phyloP scores from a whole-genome alignment of 306 rosid genomes.

The Vigna unguiculata region DNA sequence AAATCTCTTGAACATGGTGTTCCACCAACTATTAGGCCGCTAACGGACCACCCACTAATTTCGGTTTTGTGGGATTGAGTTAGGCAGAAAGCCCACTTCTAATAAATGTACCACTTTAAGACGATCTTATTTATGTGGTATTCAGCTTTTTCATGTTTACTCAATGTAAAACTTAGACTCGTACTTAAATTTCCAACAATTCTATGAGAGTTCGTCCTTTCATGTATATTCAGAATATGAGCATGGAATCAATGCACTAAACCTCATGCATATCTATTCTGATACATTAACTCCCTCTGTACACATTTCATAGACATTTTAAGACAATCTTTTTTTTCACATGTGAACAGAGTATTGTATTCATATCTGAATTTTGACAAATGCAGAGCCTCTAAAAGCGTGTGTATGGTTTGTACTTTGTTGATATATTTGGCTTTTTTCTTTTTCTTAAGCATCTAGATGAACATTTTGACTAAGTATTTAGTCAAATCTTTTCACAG shows the following conservation, averaged over 20 bases:
- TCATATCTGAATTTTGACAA: conserved; percentile 24
- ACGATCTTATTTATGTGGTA: too few relatives aligned
- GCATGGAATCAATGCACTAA: background rate
- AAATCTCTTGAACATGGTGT: too few relatives aligned
- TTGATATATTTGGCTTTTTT: conserved; percentile 21
- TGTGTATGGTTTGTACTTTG: conserved; percentile 30
- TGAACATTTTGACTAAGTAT: conserved; percentile 46
- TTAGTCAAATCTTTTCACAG: conserved; percentile 47
- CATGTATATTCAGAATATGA: background rate
- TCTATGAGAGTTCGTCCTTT: background rate
- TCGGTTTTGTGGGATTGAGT: too few relatives aligned
- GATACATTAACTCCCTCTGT: background rate
- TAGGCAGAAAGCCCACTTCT: too few relatives aligned
- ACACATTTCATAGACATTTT: background rate
- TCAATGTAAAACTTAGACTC: too few relatives aligned
- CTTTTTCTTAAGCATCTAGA: conserved; percentile 20
- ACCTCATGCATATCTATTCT: background rate
- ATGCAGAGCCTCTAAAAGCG: conserved; percentile 25
- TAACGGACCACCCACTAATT: too few relatives aligned
- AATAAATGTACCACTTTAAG: too few relatives aligned
- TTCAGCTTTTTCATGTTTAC: too few relatives aligned
- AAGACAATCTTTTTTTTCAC: background rate
- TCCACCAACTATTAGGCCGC: too few relatives aligned
- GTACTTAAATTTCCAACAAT: too few relatives aligned
- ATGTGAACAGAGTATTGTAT: conserved; percentile 23